phyloP scores from a whole-genome alignment of 1,284 basidiomycete species.

The Naganishia cerealis region DNA sequence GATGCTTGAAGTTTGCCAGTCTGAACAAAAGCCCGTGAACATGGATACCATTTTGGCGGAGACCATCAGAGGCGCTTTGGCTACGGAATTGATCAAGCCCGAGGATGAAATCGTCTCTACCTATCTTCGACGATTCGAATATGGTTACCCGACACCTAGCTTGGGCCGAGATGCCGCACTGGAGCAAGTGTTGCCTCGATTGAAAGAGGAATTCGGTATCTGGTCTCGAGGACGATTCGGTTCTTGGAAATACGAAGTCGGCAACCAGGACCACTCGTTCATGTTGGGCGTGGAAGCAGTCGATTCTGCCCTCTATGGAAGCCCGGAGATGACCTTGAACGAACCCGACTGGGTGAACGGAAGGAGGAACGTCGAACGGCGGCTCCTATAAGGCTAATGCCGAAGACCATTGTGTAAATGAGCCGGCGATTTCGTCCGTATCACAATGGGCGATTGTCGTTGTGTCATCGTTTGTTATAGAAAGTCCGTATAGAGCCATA shows the following conservation, averaged over 20 bases:
- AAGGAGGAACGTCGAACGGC: conserved; percentile 54
- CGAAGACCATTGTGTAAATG: not conserved
- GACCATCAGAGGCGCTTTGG: conserved; percentile 58
- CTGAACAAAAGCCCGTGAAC: conserved; percentile 57
- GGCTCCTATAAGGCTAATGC: conserved; percentile 38
- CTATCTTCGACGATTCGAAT: conserved; percentile 58
- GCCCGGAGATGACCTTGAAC: conserved; percentile 57
- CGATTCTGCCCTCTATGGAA: conserved; percentile 56
- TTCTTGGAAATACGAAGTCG: conserved; percentile 60
- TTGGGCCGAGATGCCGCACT: conserved; percentile 57
- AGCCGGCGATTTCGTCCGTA: not conserved
- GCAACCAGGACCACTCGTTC: conserved; percentile 60
- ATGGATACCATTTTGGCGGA: conserved; percentile 56
- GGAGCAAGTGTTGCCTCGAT: conserved; percentile 54
- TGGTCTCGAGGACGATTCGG: conserved; percentile 59
- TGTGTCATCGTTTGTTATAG: not conserved
- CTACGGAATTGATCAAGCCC: conserved; percentile 56
- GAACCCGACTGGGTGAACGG: conserved; percentile 57
- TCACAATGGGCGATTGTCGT: not conserved
- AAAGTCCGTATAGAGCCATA: not conserved
- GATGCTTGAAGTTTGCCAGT: conserved; percentile 60
- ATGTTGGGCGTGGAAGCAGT: conserved; percentile 60
- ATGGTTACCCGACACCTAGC: conserved; percentile 56
- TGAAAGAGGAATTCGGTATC: conserved; percentile 54
- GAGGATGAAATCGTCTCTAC: conserved; percentile 59